Conservation (phyloP, 768 basidiomycete genomes). For the Lactarius deliciosus region DNA sequence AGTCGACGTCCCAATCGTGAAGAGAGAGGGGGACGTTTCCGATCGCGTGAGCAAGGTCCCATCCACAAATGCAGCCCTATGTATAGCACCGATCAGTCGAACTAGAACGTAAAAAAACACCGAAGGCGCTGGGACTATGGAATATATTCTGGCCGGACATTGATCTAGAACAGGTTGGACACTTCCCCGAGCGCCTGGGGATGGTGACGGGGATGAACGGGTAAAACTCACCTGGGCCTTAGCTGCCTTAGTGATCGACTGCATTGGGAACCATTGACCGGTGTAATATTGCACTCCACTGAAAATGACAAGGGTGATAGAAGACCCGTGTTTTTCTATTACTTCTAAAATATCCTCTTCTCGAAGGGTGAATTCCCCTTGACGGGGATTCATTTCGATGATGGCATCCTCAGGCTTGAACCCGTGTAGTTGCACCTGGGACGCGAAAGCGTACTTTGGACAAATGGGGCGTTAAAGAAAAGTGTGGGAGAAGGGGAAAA, state of each 20-base stretch:
- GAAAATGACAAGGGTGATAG: conserved; percentile 89
- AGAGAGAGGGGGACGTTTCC: conserved; percentile 90
- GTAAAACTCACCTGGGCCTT: conserved; percentile 63
- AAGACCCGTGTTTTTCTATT: conserved; percentile 68
- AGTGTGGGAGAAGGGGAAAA: background rate
- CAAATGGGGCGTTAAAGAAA: conserved; percentile 11
- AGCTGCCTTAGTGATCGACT: conserved; percentile 77
- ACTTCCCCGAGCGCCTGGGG: conserved; percentile 5
- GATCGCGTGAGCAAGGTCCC: conserved; percentile 94
- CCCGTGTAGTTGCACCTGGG: conserved; percentile 83
- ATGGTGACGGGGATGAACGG: background rate
- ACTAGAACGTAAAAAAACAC: conserved; percentile 20
- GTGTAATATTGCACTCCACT: conserved; percentile 97
- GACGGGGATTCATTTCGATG: conserved; percentile 74
- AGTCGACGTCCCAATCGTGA: conserved; percentile 94
- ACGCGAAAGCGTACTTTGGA: conserved; percentile 88
- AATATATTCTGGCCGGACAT: conserved; percentile 5
- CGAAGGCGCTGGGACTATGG: conserved; percentile 26
- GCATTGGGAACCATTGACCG: conserved; percentile 91
- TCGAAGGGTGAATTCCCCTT: conserved; percentile 81
- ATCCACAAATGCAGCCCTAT: conserved; percentile 91
- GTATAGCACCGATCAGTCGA: conserved; percentile 25
- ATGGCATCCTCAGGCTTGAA: conserved; percentile 71
- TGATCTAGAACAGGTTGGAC: conserved; percentile 9
- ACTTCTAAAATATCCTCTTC: conserved; percentile 83